phyloP scores from a whole-genome alignment of 192 early-diverging fungal species.

The Backusella tarrabulga region DNA sequence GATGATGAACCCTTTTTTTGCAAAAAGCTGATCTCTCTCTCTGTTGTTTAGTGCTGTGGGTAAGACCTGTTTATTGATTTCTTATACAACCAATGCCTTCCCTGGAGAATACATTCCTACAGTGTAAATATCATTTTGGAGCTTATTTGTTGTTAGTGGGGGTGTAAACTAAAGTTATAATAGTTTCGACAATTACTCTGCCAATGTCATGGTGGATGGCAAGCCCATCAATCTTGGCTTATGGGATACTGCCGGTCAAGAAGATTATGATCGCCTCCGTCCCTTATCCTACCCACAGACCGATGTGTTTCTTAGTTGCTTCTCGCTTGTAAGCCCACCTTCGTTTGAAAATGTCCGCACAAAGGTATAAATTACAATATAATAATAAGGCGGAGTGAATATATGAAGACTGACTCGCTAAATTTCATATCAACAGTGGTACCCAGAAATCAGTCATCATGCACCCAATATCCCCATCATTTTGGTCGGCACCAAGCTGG shows the following conservation, averaged over 20 bases:
- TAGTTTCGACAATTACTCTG: slow-evolving; percentile 93
- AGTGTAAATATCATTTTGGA: slow-evolving; percentile 67
- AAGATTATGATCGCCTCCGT: slow-evolving; percentile 90
- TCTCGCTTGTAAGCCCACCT: slow-evolving; percentile 31
- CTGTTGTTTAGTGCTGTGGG: slow-evolving; percentile 69
- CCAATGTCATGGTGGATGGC: slow-evolving; percentile 93
- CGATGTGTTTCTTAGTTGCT: slow-evolving; percentile 26
- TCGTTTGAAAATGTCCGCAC: slow-evolving; percentile 31
- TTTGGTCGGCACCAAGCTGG: slow-evolving; percentile 91
- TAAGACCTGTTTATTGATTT: slow-evolving; percentile 96
- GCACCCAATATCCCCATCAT: slow-evolving; percentile 82
- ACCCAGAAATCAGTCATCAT: slow-evolving; percentile 85
- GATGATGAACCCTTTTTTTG: not conserved
- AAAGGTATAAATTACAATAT: slow-evolving; percentile 14
- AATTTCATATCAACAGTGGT: slow-evolving; percentile 75
- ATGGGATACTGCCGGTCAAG: slow-evolving; percentile 94
- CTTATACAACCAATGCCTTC: slow-evolving; percentile 99
- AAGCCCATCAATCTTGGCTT: slow-evolving; percentile 90
- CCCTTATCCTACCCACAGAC: slow-evolving; percentile 93
- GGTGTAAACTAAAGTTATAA: not conserved
- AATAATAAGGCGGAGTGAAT: not conserved
- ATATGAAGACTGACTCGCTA: not conserved
- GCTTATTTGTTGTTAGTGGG: no score
- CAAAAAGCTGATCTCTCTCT: not conserved
- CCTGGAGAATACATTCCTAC: slow-evolving; percentile 99